These are phyloP conservation scores for Darksidea phi DNA, from an alignment of 495 filamentous ascomycete species.

Conservation along the genomic window DNA sequence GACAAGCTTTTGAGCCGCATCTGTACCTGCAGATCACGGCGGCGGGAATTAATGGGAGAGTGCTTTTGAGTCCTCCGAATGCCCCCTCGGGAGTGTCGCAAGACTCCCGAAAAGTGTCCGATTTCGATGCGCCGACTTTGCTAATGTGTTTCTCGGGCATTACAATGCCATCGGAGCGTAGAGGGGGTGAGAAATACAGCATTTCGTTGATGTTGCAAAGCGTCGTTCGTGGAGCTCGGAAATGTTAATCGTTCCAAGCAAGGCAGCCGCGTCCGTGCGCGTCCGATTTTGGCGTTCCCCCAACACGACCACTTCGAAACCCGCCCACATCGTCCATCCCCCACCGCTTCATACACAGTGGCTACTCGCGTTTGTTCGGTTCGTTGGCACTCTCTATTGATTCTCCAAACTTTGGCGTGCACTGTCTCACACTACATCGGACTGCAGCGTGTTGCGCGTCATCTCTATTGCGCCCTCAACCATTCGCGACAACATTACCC, in stretches of 20 bases:
- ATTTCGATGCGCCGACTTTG: neutral
- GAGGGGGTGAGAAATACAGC: neutral
- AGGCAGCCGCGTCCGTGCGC: too few species aligned
- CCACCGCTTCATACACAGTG: too few species aligned
- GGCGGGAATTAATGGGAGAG: conserved; percentile 7
- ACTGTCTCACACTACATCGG: too few species aligned
- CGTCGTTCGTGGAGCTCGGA: too few species aligned
- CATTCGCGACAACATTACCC: neutral
- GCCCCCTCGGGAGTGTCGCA: neutral
- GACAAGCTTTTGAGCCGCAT: conserved; percentile 36
- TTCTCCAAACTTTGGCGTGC: too few species aligned
- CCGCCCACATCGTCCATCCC: too few species aligned
- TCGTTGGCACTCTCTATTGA: too few species aligned
- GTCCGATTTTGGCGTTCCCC: too few species aligned
- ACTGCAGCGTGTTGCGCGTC: conserved; percentile 7
- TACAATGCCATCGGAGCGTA: neutral
- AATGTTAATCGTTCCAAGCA: too few species aligned
- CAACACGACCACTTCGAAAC: too few species aligned
- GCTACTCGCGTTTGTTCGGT: too few species aligned
- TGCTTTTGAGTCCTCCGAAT: conserved; percentile 4
- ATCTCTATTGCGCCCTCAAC: conserved; percentile 4
- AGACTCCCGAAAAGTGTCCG: conserved; percentile 14
- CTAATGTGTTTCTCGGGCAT: neutral
- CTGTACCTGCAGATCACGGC: conserved; percentile 37
- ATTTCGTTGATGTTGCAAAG: conserved; percentile 3